Evolutionary conservation across 345 rosid genomes (phyloP), one percentile per base, ranked within the genome.

Genomic region (Erucastrum elatum): DNA sequence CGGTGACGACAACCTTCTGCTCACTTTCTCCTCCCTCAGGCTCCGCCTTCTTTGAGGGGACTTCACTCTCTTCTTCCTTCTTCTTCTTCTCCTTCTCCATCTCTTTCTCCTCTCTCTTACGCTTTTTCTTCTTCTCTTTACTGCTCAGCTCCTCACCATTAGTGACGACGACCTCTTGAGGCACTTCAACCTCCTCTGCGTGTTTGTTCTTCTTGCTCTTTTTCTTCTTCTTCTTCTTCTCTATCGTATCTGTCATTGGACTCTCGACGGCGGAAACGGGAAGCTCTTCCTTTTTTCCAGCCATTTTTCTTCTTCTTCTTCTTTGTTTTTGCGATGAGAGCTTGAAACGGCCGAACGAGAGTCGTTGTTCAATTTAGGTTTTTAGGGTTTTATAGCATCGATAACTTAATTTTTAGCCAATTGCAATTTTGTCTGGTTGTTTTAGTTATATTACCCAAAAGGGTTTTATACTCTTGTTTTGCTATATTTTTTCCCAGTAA

Each of bases 1-100:
- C 97, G 7, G 89, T 84, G 2, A 93, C 97, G 44, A 75, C 76
- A 60, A 93, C 91, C 66, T 78, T 81, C 34, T 86, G 86, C 8
- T 80, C 85, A 60, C 75, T 81, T 49, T 79, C 87, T 2, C 76
- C 59, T 29, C 41, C 80, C 53, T 72, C 67, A 34, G 60, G 2
- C 8, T 84, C 74, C 2, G 49, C 68, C 16, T 73, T 77, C 16
- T 16, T 80, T 30, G 60, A 82, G 8, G 26, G 44, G 9, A 26
- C 55, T 44, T 76, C 70, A 12, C 55, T 46, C 55, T 65, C 55
- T 68, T 74, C 31, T 78, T 81, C 84, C 59, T 70, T 64, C 15
- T 80, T 80, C 41, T 78, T 78, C 56, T 72, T 62, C 16, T 49
- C 16, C 56, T 49, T 81, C 35, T 72, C 46, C 76, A 69, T 83